Base-by-base conservation (phyloP, 768 basidiomycete species). In the Mycena sanguinolenta region DNA sequence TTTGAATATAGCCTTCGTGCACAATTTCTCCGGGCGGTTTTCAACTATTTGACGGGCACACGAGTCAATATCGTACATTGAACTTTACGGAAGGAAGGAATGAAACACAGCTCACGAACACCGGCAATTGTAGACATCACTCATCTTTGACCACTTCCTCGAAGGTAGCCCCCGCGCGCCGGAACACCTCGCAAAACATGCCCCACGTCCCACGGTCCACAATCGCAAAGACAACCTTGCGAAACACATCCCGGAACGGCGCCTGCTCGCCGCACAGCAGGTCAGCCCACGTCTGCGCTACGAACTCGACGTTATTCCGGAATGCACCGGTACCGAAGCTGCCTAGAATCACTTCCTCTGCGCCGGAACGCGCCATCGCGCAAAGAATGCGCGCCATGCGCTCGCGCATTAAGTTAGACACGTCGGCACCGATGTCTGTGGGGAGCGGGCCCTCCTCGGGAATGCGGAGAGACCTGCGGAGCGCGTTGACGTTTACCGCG, bases 271-370 rank as follows among this genome's bases (percentile, higher is more conserved):
- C 79, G 5, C 78, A 79, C 53, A 94, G 79, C 54, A 92, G 78
- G 54, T 92, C 88, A 54, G 84, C 87, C 90, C 93, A 94, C 46
- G 90, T 84, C 30, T 77, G 78, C 13, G 90, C 92, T 14, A 94
- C 84, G 49, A 84, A 79, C 36, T 79, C 76, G 36, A 92, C 86
- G 44, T 84, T 80, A 77, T 94, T 94, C 66, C 83, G 83, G 79
- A 94, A 94, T 9, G 91, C 92, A 2, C 93, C 93, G 3, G 92
- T 93, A 14, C 93, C 93, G 77, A 92, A 94, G 75, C 89, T 89
- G 28, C 93, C 93, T 42, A 94, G 81, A 0, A 94, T 88, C 61
- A 94, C 65, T 73, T 89, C 84, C 75, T 80, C 83, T 25, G 85
- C 87, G n/a, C 90, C 89, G 72, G 87, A 84, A 59, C 82, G 81